These are phyloP conservation scores for Paecilomyces formosus DNA, from an alignment of 2,329 filamentous ascomycete species.

Conservation along the genomic window DNA sequence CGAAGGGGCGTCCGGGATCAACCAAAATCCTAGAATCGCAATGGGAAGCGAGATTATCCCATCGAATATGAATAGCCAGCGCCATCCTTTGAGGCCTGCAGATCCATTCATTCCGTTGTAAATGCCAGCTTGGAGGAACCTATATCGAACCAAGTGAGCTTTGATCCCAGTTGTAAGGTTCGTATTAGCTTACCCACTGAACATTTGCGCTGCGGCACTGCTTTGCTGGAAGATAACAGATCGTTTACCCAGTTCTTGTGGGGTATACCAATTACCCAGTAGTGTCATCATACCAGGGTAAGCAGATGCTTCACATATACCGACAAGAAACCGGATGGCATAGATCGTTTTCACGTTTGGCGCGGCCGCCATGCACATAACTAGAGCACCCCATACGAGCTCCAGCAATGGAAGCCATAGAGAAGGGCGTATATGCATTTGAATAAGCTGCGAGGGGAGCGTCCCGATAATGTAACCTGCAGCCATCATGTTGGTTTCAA, in stretches of 20 bases:
- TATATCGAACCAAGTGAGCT: neutral
- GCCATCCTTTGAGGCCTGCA: slow-evolving; percentile 17
- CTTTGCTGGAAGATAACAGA: slow-evolving; percentile 7
- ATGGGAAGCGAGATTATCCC: slow-evolving; percentile 6
- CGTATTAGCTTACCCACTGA: slow-evolving; percentile 1
- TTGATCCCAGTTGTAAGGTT: neutral
- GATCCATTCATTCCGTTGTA: neutral
- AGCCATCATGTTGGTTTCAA: neutral
- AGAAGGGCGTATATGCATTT: neutral
- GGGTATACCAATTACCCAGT: slow-evolving; percentile 7
- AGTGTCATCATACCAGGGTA: slow-evolving; percentile 7
- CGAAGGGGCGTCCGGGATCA: neutral
- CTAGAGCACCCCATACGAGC: slow-evolving; percentile 5
- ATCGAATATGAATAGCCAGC: slow-evolving; percentile 13
- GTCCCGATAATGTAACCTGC: neutral
- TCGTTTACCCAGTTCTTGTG: slow-evolving; percentile 5
- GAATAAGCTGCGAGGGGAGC: neutral
- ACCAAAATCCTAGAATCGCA: neutral
- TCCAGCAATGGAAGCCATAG: slow-evolving; percentile 5
- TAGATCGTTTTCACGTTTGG: slow-evolving; percentile 5
- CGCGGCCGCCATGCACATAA: slow-evolving; percentile 7
- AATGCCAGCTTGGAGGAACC: slow-evolving; percentile 1
- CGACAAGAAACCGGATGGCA: slow-evolving; percentile 6
- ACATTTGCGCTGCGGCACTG: slow-evolving; percentile 5
- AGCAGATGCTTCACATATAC: slow-evolving; percentile 4